phyloP scores from a whole-genome alignment of 73 alveolate genomes.

The Symbiodinium pilosum region DNA sequence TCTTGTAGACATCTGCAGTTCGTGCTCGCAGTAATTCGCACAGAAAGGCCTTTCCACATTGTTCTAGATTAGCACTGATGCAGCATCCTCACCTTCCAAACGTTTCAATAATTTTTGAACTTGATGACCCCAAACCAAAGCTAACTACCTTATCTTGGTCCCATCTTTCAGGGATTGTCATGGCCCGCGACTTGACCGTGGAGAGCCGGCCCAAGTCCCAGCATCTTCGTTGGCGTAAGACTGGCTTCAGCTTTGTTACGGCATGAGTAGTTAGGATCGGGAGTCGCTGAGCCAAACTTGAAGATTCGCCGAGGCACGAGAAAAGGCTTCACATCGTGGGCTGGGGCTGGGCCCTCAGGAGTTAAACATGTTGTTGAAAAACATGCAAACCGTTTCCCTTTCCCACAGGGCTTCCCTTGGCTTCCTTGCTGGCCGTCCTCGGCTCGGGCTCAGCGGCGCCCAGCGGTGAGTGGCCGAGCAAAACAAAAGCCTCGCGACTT shows the following conservation, averaged over 20 bases:
- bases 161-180: conserved; percentile 45
- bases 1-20: background rate
- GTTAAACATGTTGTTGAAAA: background rate
- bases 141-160: background rate
- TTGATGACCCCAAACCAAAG: background rate
- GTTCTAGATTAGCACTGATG: no score
- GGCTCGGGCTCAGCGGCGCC: background rate
- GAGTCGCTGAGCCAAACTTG: no score
- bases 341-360: conserved; percentile 20
- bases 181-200: conserved; percentile 71
- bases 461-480: background rate
- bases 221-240: no score
- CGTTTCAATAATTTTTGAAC: background rate
- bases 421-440: background rate
- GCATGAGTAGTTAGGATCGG: no score
- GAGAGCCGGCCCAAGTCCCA: conserved; percentile 25
- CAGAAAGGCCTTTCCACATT: background rate
- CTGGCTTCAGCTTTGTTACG: no score
- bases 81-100: no score
- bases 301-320: conserved; percentile 17
- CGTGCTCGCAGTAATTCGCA: background rate
- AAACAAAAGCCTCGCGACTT: no score
- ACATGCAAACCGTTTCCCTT: background rate
- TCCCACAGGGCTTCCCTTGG: background rate
- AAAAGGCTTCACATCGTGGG: conserved; percentile 73